phyloP scores from a whole-genome alignment of 345 rosid species.

The Anastatica hierochuntica region DNA sequence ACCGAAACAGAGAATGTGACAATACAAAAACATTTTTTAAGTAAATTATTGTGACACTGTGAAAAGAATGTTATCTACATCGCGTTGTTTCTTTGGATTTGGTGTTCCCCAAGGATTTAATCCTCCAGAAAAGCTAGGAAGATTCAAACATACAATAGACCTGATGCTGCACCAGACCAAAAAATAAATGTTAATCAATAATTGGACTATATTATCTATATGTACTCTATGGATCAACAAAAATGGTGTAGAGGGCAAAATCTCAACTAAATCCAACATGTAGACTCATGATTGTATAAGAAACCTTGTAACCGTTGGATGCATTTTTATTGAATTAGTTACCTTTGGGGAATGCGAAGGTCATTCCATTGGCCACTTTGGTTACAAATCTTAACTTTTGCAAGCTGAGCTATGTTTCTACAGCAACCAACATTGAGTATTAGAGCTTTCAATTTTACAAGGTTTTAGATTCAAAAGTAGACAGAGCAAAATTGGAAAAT shows the following conservation, averaged over 20 bases:
- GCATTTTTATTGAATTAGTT: neutral
- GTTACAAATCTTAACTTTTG: constrained; percentile 58
- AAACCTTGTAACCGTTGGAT: no score
- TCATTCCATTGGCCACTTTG: constrained; percentile 51
- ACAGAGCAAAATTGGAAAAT: no score
- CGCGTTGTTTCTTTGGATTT: constrained; percentile 31
- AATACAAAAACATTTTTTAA: neutral
- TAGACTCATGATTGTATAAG: no score
- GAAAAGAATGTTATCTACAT: constrained; percentile 28
- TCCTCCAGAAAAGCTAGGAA: constrained; percentile 93
- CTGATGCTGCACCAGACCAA: constrained; percentile 51
- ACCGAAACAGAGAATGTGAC: no score
- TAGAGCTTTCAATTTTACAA: no score
- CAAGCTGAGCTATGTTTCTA: constrained; percentile 78
- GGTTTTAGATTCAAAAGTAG: no score
- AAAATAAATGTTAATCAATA: neutral
- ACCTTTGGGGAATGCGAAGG: constrained; percentile 47
- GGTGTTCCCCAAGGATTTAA: constrained; percentile 92
- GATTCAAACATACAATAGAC: constrained; percentile 78
- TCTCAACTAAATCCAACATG: no score
- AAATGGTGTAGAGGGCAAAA: no score
- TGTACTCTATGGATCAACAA: neutral
- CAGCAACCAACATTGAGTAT: neutral
- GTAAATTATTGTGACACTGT: neutral
- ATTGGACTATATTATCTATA: neutral